Conservation (phyloP, 2,329 filamentous ascomycete species). For the Verticillium nonalfalfae region DNA sequence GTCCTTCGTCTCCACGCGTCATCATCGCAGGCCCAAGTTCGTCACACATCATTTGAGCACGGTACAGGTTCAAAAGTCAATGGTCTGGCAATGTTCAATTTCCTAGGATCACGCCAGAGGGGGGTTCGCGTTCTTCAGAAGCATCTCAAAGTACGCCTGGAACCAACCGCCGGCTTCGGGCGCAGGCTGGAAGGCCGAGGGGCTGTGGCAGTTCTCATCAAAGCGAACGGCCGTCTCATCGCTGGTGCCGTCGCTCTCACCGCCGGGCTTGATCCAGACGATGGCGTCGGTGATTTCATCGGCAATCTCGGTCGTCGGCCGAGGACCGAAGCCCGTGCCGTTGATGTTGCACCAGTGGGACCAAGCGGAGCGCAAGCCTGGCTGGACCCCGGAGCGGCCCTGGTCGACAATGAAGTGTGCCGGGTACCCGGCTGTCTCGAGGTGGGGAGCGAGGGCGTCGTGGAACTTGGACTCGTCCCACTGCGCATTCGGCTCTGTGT, state of each 20-base stretch:
- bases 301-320: slow-evolving; percentile 44
- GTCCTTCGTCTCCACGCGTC: not conserved
- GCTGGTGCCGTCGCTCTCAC: slow-evolving; percentile 25
- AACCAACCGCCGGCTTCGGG: slow-evolving; percentile 68
- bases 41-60: no score
- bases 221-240: slow-evolving; percentile 32
- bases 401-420: slow-evolving; percentile 13
- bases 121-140: slow-evolving; percentile 50
- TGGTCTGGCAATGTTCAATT: no score
- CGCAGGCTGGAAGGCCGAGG: slow-evolving; percentile 52
- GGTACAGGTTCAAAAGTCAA: no score
- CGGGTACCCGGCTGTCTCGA: slow-evolving; percentile 9
- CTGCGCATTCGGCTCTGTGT: slow-evolving; percentile 14
- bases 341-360: slow-evolving; percentile 54
- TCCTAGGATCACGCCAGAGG: slow-evolving; percentile 12
- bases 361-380: slow-evolving; percentile 43
- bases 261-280: slow-evolving; percentile 55
- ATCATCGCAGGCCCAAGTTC: not conserved
- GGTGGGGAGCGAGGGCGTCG: slow-evolving; percentile 7
- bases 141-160: slow-evolving; percentile 51
- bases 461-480: slow-evolving; percentile 13
- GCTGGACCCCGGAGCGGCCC: slow-evolving; percentile 29
- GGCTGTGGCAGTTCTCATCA: slow-evolving; percentile 40
- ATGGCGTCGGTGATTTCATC: slow-evolving; percentile 46
- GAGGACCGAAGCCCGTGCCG: slow-evolving; percentile 47